Evolutionary conservation across 345 rosid genomes (phyloP).

Genomic region (Draba incana): DNA sequence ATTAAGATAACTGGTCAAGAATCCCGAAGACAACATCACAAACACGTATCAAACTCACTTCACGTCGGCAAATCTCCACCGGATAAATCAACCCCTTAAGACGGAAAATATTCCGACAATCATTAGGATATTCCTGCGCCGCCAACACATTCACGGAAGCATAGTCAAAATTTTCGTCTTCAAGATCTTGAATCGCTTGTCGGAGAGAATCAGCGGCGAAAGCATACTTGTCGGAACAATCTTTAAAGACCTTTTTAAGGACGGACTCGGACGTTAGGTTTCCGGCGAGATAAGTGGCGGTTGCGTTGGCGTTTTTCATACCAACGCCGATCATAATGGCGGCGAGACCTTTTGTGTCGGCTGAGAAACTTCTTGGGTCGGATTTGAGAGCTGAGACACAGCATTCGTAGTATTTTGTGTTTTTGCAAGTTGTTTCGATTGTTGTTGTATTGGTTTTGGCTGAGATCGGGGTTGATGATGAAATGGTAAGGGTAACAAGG

Average conservation of each 20-base stretch:
- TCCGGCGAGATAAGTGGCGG: conserved; percentile 64
- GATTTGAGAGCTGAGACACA: conserved; percentile 77
- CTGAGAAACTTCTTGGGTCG: conserved; percentile 55
- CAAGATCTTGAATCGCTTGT: conserved; percentile 52
- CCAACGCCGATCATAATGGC: conserved; percentile 61
- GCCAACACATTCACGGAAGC: conserved; percentile 76
- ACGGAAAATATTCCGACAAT: conserved; percentile 63
- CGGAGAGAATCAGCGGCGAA: conserved; percentile 63
- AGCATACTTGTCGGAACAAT: conserved; percentile 70
- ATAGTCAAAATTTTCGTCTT: conserved; percentile 57
- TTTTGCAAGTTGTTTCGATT: conserved; percentile 69
- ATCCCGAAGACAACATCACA: conserved; percentile 75
- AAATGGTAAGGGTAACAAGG: conserved; percentile 33
- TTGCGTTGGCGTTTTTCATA: conserved; percentile 64
- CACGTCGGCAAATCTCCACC: conserved; percentile 60
- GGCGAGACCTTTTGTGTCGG: conserved; percentile 73
- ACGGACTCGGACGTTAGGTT: conserved; percentile 35
- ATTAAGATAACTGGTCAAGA: conserved; percentile 44
- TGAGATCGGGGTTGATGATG: conserved; percentile 15
- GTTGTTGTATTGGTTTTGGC: conserved; percentile 38
- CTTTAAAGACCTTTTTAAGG: conserved; percentile 50
- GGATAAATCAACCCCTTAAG: conserved; percentile 57
- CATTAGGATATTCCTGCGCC: conserved; percentile 70
- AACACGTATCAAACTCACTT: conserved; percentile 62
- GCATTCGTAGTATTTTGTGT: conserved; percentile 65